These are phyloP conservation scores for Typha latifolia DNA, from an alignment of 176 grass and related monocot species.

Conservation along the genomic window DNA sequence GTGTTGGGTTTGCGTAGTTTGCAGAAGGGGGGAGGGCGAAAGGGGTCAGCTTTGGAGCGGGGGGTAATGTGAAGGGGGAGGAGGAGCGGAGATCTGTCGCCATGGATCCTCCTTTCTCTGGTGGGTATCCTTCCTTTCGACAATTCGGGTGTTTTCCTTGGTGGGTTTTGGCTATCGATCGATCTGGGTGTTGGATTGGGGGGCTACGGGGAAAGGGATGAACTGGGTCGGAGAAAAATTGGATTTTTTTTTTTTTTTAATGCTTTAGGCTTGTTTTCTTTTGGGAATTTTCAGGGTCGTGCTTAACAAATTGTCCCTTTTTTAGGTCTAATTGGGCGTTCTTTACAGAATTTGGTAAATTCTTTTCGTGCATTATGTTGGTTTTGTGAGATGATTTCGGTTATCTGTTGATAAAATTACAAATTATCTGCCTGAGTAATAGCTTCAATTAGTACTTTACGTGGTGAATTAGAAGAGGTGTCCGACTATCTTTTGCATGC, in stretches of 20 bases:
- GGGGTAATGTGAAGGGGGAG: slow-evolving; percentile 12
- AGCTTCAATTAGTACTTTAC: too few species aligned
- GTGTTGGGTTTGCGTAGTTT: neutral
- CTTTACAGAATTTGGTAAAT: neutral
- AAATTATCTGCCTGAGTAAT: too few species aligned
- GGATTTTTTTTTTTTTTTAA: slow-evolving; percentile 14
- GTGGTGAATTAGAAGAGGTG: too few species aligned
- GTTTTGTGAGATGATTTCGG: too few species aligned
- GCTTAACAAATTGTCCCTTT: neutral
- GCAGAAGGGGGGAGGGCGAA: too few species aligned
- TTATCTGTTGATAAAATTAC: too few species aligned
- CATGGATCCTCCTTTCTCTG: slow-evolving; percentile 23
- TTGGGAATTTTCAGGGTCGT: neutral
- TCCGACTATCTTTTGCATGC: too few species aligned
- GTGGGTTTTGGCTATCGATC: neutral
- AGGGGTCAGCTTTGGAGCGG: neutral
- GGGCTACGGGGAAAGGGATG: neutral
- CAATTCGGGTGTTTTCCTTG: neutral
- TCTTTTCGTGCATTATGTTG: neutral
- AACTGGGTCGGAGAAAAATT: neutral
- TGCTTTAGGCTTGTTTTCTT: neutral
- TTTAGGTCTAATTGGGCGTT: neutral
- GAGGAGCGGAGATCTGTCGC: slow-evolving; percentile 5
- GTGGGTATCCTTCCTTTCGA: slow-evolving; percentile 4
- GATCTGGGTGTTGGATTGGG: neutral